phyloP scores from a whole-genome alignment of 1,284 basidiomycete genomes.

The Cutaneotrichosporon sp. region DNA sequence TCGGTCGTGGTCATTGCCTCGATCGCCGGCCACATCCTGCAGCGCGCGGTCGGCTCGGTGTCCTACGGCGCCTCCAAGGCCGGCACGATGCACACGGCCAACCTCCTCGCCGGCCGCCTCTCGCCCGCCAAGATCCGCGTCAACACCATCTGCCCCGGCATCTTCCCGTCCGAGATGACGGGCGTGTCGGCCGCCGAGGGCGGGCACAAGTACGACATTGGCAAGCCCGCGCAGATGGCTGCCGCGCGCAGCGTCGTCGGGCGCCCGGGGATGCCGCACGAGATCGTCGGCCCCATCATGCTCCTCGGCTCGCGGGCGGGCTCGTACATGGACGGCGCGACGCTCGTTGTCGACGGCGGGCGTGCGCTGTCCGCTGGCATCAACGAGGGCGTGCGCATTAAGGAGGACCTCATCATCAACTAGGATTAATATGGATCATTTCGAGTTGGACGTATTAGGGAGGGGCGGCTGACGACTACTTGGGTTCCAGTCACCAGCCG shows the following conservation, averaged over 20 bases:
- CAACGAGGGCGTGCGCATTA: slow-evolving; percentile 36
- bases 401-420: slow-evolving; percentile 33
- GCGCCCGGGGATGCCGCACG: slow-evolving; percentile 45
- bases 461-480: no score
- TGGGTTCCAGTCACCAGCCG: no score
- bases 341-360: slow-evolving; percentile 50
- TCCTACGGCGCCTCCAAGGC: slow-evolving; percentile 52
- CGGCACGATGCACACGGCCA: slow-evolving; percentile 37
- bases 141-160: slow-evolving; percentile 44
- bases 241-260: slow-evolving; percentile 41
- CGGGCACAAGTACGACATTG: slow-evolving; percentile 30
- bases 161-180: slow-evolving; percentile 49
- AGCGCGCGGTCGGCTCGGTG: slow-evolving; percentile 35
- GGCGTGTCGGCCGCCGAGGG: slow-evolving; percentile 22
- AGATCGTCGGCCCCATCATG: slow-evolving; percentile 50
- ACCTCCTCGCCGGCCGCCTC: slow-evolving; percentile 38
- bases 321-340: slow-evolving; percentile 46
- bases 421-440: neutral
- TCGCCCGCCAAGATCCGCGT: slow-evolving; percentile 47
- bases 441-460: no score
- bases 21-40: slow-evolving; percentile 46
- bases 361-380: slow-evolving; percentile 43
- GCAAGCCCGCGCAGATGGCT: slow-evolving; percentile 27
- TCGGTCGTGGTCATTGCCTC: slow-evolving; percentile 50
- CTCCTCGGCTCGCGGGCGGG: slow-evolving; percentile 46